Percentiles rank a stretch among this genome's conserved stretches.
Evolutionary conservation across 345 rosid species (phyloP).

Genomic region (Jatropha curcas): DNA sequence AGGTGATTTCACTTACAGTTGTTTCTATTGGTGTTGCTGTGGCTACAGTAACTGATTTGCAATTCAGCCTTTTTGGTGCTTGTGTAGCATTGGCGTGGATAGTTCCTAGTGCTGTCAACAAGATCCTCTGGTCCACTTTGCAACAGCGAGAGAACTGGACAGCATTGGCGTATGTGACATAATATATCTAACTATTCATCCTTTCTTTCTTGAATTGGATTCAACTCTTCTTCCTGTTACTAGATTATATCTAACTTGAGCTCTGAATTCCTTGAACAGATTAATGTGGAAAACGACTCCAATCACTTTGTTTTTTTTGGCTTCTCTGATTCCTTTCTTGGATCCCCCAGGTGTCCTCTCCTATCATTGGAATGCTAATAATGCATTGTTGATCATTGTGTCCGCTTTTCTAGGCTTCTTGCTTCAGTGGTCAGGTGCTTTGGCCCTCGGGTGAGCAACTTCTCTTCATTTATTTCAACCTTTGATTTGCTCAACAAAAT

Average conservation of each 20-base stretch:
- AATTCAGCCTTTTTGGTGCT: conserved; percentile 87
- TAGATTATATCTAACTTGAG: conserved; percentile 6
- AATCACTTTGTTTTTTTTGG: conserved; percentile 78
- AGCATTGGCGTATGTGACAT: conserved; percentile 75
- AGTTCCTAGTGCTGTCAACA: conserved; percentile 87
- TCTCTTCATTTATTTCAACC: conserved; percentile 14
- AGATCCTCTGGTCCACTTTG: conserved; percentile 90
- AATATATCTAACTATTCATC: conserved; percentile 4
- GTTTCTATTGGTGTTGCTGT: conserved; percentile 90
- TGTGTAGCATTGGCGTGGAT: conserved; percentile 93
- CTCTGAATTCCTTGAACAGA: conserved; percentile 42
- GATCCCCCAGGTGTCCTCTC: conserved; percentile 87
- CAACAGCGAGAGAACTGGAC: conserved; percentile 95
- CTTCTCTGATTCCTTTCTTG: conserved; percentile 77
- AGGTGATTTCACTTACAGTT: conserved; percentile 75
- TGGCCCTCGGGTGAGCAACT: conserved; percentile 84
- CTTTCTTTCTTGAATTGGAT: neutral
- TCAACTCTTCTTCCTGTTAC: neutral
- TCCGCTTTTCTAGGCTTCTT: conserved; percentile 91
- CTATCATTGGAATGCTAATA: conserved; percentile 63
- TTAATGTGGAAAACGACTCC: conserved; percentile 99
- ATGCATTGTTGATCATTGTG: conserved; percentile 56
- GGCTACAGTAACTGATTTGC: conserved; percentile 93
- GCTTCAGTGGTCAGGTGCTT: conserved; percentile 99
- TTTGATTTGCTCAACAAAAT: neutral